Percentiles rank a stretch among this genome's conserved stretches.
Conservation (phyloP, 2,329 filamentous ascomycete genomes). For the Dactylonectria estremocensis region DNA sequence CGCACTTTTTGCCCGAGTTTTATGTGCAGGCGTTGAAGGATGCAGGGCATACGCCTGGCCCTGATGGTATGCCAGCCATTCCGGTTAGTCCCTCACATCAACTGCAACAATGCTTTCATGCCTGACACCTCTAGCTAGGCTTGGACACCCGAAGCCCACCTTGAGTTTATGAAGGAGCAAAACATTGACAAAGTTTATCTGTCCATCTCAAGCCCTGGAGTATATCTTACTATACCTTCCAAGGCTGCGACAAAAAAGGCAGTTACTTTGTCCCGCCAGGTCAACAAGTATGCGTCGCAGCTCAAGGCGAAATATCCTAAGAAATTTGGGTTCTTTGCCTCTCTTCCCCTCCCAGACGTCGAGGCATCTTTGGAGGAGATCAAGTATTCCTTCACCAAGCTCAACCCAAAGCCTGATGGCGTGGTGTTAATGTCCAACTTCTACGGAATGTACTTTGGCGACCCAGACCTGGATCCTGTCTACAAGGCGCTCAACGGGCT, state of each 20-base stretch:
- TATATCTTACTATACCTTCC: constrained; percentile 44
- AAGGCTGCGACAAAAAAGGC: constrained; percentile 36
- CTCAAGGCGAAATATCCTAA: constrained; percentile 38
- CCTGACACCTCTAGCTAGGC: constrained; percentile 13
- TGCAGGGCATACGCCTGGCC: constrained; percentile 42
- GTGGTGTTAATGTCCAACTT: constrained; percentile 67
- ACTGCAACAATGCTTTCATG: background rate
- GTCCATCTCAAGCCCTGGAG: constrained; percentile 46
- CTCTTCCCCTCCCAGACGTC: constrained; percentile 67
- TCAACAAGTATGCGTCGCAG: constrained; percentile 41
- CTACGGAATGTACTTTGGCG: constrained; percentile 67
- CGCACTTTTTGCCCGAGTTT: constrained; percentile 45
- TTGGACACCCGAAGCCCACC: constrained; percentile 33
- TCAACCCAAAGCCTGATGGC: constrained; percentile 62
- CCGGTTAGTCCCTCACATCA: constrained; percentile 36
- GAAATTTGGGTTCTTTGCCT: constrained; percentile 66
- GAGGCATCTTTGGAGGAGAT: constrained; percentile 64
- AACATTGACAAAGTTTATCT: constrained; percentile 41
- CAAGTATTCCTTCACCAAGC: constrained; percentile 55
- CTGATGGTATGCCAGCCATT: constrained; percentile 46
- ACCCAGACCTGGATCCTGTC: constrained; percentile 59
- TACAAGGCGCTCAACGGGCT: constrained; percentile 64
- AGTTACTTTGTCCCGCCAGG: constrained; percentile 34
- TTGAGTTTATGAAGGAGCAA: constrained; percentile 41
- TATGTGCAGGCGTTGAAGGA: constrained; percentile 41